These are phyloP conservation scores for Zymoseptoria pseudotritici DNA, from an alignment of 2,329 filamentous ascomycete species.

Conservation along the genomic window DNA sequence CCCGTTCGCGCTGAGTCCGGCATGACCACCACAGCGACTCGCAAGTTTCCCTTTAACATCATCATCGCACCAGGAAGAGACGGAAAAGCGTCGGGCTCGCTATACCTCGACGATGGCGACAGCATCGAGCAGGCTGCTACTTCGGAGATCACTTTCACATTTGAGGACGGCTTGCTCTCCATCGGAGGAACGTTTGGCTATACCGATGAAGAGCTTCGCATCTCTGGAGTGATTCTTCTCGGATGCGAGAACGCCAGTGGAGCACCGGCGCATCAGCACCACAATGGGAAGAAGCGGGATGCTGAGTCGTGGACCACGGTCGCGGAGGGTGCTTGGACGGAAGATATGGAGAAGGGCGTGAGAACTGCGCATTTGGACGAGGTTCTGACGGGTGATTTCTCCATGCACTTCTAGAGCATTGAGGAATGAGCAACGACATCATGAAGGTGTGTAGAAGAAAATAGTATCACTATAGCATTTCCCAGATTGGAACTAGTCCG, in stretches of 20 bases:
- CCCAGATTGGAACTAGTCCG: too few species aligned
- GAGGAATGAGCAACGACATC: not conserved
- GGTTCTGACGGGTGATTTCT: not conserved
- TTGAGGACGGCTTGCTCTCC: constrained; percentile 18
- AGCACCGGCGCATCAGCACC: not conserved
- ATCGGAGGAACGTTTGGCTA: constrained; percentile 48
- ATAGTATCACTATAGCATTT: too few species aligned
- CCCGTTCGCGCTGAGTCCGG: constrained; percentile 48
- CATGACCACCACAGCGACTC: constrained; percentile 56
- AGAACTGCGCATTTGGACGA: not conserved
- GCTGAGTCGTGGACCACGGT: not conserved
- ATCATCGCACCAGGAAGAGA: constrained; percentile 57
- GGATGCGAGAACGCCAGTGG: not conserved
- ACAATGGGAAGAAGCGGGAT: not conserved
- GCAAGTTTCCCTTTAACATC: constrained; percentile 60
- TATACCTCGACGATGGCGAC: constrained; percentile 74
- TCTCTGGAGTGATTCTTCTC: not conserved
- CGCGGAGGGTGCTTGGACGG: not conserved
- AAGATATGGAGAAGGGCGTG: not conserved
- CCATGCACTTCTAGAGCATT: not conserved
- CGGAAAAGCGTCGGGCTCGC: constrained; percentile 55
- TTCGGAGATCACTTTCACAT: constrained; percentile 54
- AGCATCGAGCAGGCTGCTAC: constrained; percentile 50
- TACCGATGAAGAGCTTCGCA: not conserved
- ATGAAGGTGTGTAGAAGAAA: not conserved